Evolutionary conservation across 257 asterid species (phyloP), one percentile per base, ranked within the genome.

Genomic region (Paulownia fortunei): DNA sequence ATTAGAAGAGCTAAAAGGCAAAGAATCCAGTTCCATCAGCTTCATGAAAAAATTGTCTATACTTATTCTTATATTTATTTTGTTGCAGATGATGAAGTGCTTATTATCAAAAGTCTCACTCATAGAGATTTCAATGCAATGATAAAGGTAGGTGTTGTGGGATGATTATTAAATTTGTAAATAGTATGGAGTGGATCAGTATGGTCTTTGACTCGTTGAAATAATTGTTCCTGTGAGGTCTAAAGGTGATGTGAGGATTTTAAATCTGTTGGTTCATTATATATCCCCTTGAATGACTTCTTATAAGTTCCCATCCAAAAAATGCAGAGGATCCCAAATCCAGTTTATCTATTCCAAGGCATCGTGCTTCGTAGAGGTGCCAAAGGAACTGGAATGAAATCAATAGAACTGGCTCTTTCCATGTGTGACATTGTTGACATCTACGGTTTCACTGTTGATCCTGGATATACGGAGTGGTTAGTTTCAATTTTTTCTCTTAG

Each of bases 371-470:
- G 97, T 49, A 83, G 98, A 80, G 99, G 99, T 83, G 98, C 98
- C 80, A 93, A 96, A 85, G 99, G 99, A 82, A 96, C 99, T 71
- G 99, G 99, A 84, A 96, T 96, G 99, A 93, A 96, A 87, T 93
- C 99, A 63, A 88, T 96, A 86, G 99, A 96, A 79, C 90, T 96
- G 42, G 98, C 98, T 18, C 98, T 96, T 83, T 96, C 99, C 80
- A 96, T 93, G 98, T 96, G 98, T 56, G 99, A 96, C 83, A 69
- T 86, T 79, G 98, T 96, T 76, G 97, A 96, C 88, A 93, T 93
- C 56, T 96, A 92, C 68, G 99, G 99, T 66, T 96, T 96, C 86
- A 96, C 99, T 24, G 99, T 96, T 72, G 98, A 96, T 88, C 99
- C 98, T 80, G 99, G 99, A 80, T 96, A 96, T 83, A 96, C 99